Evolutionary conservation across 2,329 filamentous ascomycete species (phyloP).

Genomic region (Colletotrichum destructivum): DNA sequence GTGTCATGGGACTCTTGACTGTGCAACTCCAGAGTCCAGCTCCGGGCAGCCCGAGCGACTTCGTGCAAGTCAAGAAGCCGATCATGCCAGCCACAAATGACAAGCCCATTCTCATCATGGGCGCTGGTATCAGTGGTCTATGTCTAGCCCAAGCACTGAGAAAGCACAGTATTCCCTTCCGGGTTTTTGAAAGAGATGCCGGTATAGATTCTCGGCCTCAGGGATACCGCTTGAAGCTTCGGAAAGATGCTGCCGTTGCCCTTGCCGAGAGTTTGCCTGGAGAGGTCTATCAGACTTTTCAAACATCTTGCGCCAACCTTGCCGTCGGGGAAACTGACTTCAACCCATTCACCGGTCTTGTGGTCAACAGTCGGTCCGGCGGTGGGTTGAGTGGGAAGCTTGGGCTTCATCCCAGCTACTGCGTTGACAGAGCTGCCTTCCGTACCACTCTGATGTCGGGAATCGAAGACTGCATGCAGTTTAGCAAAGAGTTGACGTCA

Average conservation of each 20-base stretch:
- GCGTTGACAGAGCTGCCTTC: slow-evolving; percentile 76
- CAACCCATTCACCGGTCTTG: slow-evolving; percentile 12
- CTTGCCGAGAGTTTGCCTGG: slow-evolving; percentile 16
- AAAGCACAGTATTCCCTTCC: slow-evolving; percentile 55
- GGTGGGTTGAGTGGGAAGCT: slow-evolving; percentile 69
- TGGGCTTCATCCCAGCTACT: slow-evolving; percentile 54
- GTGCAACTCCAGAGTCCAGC: slow-evolving; percentile 6
- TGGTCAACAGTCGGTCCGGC: slow-evolving; percentile 52
- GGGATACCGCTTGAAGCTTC: slow-evolving; percentile 72
- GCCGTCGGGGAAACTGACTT: slow-evolving; percentile 22
- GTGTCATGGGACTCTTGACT: slow-evolving; percentile 17
- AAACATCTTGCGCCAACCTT: slow-evolving; percentile 15
- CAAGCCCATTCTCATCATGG: slow-evolving; percentile 52
- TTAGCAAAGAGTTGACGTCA: slow-evolving; percentile 68
- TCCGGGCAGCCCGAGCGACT: slow-evolving; percentile 5
- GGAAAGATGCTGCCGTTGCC: slow-evolving; percentile 2
- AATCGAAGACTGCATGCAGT: slow-evolving; percentile 68
- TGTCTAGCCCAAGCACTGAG: slow-evolving; percentile 54
- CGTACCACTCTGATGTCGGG: slow-evolving; percentile 70
- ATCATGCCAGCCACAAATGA: background rate
- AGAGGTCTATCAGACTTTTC: slow-evolving; percentile 15
- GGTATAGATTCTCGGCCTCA: slow-evolving; percentile 70
- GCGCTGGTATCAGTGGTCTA: slow-evolving; percentile 55
- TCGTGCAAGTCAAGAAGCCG: slow-evolving; percentile 1
- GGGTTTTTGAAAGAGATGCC: slow-evolving; percentile 66